Conservation (phyloP, 1,139 yeast genomes). For the Hansenula lynferdii region DNA sequence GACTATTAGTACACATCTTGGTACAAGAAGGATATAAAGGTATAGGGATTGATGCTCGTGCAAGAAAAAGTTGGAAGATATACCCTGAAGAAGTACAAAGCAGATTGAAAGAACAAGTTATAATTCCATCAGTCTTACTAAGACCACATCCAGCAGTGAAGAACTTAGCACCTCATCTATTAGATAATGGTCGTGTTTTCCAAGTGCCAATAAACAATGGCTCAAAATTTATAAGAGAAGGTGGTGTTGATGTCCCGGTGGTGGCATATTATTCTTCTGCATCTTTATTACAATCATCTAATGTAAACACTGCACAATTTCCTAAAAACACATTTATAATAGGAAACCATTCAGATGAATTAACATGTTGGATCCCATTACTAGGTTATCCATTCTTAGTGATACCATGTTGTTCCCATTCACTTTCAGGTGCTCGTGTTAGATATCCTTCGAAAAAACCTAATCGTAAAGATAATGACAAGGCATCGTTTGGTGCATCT, state of each 20-base stretch:
- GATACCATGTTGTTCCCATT: conserved; percentile 94
- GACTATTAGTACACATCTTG: conserved; percentile 73
- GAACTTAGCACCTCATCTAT: conserved; percentile 45
- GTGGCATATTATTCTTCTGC: conserved; percentile 25
- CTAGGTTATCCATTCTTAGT: conserved; percentile 84
- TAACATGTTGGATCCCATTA: conserved; percentile 94
- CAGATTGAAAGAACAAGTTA: conserved; percentile 65
- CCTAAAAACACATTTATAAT: conserved; percentile 72
- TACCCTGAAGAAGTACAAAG: conserved; percentile 61
- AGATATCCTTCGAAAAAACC: conserved; percentile 47
- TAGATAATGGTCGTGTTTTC: conserved; percentile 58
- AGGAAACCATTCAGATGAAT: conserved; percentile 94
- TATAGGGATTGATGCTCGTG: conserved; percentile 84
- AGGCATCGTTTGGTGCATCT: conserved; percentile 27
- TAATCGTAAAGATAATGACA: conserved; percentile 1
- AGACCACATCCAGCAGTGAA: conserved; percentile 63
- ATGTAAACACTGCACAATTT: conserved; percentile 64
- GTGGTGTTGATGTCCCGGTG: conserved; percentile 19
- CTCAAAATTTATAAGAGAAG: conserved; percentile 2
- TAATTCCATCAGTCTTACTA: conserved; percentile 68
- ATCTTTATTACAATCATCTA: conserved; percentile 46
- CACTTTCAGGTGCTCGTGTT: conserved; percentile 68
- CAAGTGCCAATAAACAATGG: conserved; percentile 40
- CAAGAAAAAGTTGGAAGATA: conserved; percentile 79
- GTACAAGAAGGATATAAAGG: conserved; percentile 79